Evolutionary conservation across 1,139 yeast species (phyloP).

Genomic region (Sugiyamaella novakii): DNA sequence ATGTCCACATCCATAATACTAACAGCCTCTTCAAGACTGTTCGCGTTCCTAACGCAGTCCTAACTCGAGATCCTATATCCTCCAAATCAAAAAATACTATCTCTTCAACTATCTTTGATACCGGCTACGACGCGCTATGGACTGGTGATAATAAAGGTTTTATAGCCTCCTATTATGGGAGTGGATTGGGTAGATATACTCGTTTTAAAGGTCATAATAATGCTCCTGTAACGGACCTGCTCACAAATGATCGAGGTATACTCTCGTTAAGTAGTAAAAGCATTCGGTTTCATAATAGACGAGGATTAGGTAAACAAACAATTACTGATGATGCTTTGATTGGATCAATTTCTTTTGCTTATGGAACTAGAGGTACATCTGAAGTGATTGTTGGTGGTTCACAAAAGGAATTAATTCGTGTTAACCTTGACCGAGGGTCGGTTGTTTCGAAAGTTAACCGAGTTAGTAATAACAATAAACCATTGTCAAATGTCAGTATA

Average conservation of each 20-base stretch:
- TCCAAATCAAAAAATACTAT: constrained; percentile 20
- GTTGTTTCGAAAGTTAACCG: constrained; percentile 24
- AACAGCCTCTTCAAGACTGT: constrained; percentile 9
- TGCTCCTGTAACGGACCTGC: constrained; percentile 38
- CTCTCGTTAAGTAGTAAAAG: constrained; percentile 39
- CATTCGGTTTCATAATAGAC: constrained; percentile 41
- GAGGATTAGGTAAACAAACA: constrained; percentile 40
- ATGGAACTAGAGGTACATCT: constrained; percentile 38
- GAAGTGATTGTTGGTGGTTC: constrained; percentile 53
- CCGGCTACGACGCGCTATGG: constrained; percentile 76
- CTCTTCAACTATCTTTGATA: constrained; percentile 63
- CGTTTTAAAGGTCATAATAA: constrained; percentile 40
- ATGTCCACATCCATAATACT: no score
- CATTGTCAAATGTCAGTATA: constrained; percentile 38
- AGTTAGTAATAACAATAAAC: constrained; percentile 14
- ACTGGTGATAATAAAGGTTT: constrained; percentile 67
- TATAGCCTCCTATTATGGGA: constrained; percentile 51
- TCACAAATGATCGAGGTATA: constrained; percentile 41
- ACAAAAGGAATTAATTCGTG: constrained; percentile 51
- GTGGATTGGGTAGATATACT: constrained; percentile 49
- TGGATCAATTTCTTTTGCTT: constrained; percentile 39
- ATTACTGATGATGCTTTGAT: constrained; percentile 36
- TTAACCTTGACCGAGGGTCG: constrained; percentile 63
- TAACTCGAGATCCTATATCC: constrained; percentile 34
- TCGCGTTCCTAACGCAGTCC: constrained; percentile 34